Percentiles rank a stretch among this genome's conserved stretches.
Evolutionary conservation across 805 yeast genomes (phyloP).

Genomic region (Starmerella vaccinii): DNA sequence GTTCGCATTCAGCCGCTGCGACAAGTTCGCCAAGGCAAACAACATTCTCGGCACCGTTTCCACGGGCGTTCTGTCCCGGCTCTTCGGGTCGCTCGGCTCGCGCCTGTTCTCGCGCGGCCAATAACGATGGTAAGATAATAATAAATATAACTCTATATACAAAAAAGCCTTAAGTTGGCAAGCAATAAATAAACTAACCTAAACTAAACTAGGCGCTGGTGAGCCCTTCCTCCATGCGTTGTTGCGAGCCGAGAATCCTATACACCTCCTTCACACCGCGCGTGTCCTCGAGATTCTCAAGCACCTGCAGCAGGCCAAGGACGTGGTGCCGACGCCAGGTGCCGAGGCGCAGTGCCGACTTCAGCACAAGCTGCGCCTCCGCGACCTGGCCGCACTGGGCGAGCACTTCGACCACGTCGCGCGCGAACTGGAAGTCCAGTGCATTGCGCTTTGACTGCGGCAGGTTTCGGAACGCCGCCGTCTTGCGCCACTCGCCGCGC

Average conservation of each 20-base stretch:
- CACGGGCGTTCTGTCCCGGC: constrained; percentile 19
- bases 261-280: constrained; percentile 16
- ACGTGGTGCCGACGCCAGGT: constrained; percentile 52
- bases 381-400: constrained; percentile 44
- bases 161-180: neutral
- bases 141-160: constrained; percentile 3
- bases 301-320: constrained; percentile 34
- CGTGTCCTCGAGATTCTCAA: constrained; percentile 39
- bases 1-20: constrained; percentile 84
- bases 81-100: constrained; percentile 14
- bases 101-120: constrained; percentile 14
- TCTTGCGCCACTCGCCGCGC: constrained; percentile 62
- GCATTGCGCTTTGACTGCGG: constrained; percentile 34
- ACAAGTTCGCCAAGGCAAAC: constrained; percentile 80
- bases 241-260: constrained; percentile 1
- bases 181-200: constrained; percentile 3
- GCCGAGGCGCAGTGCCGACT: constrained; percentile 58
- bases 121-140: too few species aligned
- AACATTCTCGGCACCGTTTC: constrained; percentile 37
- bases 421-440: constrained; percentile 60
- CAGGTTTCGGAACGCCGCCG: constrained; percentile 40
- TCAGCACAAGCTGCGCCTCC: constrained; percentile 61
- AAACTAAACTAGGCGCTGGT: too few species aligned
- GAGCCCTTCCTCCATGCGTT: too few species aligned
- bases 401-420: constrained; percentile 53